Conservation (phyloP, 2,329 filamentous ascomycete species). For the Fusarium acutatum region DNA sequence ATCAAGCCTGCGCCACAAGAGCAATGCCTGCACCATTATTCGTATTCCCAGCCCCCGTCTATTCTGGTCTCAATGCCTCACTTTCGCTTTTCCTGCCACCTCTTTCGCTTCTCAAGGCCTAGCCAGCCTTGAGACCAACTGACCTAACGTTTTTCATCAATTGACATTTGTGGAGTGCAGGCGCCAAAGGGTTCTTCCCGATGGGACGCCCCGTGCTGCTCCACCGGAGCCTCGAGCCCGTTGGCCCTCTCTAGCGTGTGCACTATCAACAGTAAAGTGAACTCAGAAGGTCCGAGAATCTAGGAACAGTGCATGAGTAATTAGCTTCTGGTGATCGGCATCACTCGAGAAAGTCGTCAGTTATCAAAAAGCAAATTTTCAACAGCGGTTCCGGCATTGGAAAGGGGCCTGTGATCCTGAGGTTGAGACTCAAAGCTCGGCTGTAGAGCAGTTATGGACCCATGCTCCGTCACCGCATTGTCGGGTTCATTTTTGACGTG, state of each 20-base stretch:
- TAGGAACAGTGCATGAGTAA: conserved; percentile 15
- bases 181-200: conserved; percentile 41
- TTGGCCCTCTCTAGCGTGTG: conserved; percentile 27
- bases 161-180: conserved; percentile 39
- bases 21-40: conserved; percentile 1
- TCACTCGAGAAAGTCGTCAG: background rate
- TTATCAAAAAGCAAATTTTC: background rate
- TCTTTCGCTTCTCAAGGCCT: conserved; percentile 6
- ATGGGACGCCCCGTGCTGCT: conserved; percentile 38
- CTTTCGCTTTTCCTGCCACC: conserved; percentile 27
- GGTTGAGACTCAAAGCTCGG: background rate
- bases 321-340: conserved; percentile 23
- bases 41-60: conserved; percentile 18
- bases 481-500: conserved; percentile 24
- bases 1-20: conserved; percentile 23
- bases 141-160: conserved; percentile 13
- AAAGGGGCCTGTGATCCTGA: conserved; percentile 2
- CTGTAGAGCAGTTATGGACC: background rate
- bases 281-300: background rate
- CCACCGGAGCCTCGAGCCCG: conserved; percentile 33
- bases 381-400: conserved; percentile 6
- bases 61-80: conserved; percentile 16
- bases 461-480: conserved; percentile 21
- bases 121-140: conserved; percentile 17
- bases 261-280: conserved; percentile 20